Conservation (phyloP, 208 protist genomes). For the Zelonia costaricensis region DNA sequence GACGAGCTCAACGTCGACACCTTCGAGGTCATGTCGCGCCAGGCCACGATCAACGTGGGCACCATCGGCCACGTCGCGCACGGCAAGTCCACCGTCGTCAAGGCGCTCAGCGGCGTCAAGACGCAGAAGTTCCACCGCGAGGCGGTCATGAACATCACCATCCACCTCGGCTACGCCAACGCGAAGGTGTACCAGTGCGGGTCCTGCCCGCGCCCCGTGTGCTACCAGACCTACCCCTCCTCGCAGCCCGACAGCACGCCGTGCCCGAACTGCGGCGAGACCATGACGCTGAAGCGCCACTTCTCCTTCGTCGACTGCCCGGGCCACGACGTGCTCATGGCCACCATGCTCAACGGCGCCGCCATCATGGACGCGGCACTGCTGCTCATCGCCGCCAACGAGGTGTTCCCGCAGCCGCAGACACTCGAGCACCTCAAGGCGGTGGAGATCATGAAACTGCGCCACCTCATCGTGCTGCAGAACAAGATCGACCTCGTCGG, state of each 20-base stretch:
- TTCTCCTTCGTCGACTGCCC: slow-evolving; percentile 99
- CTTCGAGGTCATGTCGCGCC: slow-evolving; percentile 98
- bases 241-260: slow-evolving; percentile 88
- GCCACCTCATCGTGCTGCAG: slow-evolving; percentile 99
- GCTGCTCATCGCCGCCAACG: slow-evolving; percentile 99
- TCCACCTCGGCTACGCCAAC: slow-evolving; percentile 99
- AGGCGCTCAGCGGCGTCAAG: slow-evolving; percentile 98
- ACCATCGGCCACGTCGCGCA: slow-evolving; percentile 99
- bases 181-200: slow-evolving; percentile 97
- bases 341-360: slow-evolving; percentile 99
- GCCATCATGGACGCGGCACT: slow-evolving; percentile 99
- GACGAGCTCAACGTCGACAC: slow-evolving; percentile 93
- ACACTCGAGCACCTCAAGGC: slow-evolving; percentile 97
- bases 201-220: slow-evolving; percentile 90
- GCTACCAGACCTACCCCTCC: slow-evolving; percentile 92
- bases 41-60: slow-evolving; percentile 99
- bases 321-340: slow-evolving; percentile 99
- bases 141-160: slow-evolving; percentile 99
- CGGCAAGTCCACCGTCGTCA: slow-evolving; percentile 99
- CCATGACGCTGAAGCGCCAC: slow-evolving; percentile 89
- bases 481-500: slow-evolving; percentile 99
- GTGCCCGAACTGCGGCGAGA: slow-evolving; percentile 66
- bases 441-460: slow-evolving; percentile 99
- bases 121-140: slow-evolving; percentile 99
- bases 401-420: slow-evolving; percentile 97